phyloP scores from a whole-genome alignment of 2,329 filamentous ascomycete genomes.

The Cladophialophora chaetospira region DNA sequence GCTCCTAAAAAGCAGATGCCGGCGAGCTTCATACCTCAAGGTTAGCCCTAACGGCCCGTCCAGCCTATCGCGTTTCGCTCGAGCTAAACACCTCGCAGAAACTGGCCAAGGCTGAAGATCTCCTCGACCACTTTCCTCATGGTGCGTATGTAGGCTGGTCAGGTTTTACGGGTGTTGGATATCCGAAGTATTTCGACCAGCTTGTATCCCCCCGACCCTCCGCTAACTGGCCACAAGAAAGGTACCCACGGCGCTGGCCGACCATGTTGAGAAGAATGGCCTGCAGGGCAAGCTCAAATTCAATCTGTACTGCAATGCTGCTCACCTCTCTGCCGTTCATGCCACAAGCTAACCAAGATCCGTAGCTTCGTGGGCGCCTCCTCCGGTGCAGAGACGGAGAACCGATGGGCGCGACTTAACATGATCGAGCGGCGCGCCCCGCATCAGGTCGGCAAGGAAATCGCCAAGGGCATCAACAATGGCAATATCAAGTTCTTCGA shows the following conservation, averaged over 20 bases:
- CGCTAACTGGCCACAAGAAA: slow-evolving; percentile 58
- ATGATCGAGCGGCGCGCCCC: slow-evolving; percentile 87
- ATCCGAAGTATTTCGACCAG: slow-evolving; percentile 68
- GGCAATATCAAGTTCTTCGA: slow-evolving; percentile 90
- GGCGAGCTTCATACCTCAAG: slow-evolving; percentile 73
- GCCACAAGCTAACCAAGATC: too few species aligned
- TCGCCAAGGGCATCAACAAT: slow-evolving; percentile 86
- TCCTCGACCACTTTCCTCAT: slow-evolving; percentile 79
- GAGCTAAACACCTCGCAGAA: slow-evolving; percentile 48
- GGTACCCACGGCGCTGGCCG: slow-evolving; percentile 78
- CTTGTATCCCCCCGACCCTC: not conserved
- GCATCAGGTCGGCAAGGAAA: slow-evolving; percentile 88
- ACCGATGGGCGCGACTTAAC: slow-evolving; percentile 82
- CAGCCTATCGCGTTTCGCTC: not conserved
- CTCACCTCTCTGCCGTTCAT: too few species aligned
- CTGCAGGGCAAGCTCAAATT: slow-evolving; percentile 84
- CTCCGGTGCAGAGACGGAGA: slow-evolving; percentile 85
- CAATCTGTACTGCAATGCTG: too few species aligned
- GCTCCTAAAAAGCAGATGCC: slow-evolving; percentile 73
- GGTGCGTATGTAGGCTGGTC: slow-evolving; percentile 88
- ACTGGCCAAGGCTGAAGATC: slow-evolving; percentile 75
- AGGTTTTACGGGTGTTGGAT: slow-evolving; percentile 86
- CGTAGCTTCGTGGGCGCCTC: slow-evolving; percentile 90
- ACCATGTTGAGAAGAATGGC: slow-evolving; percentile 84
- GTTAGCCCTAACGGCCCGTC: not conserved